Conservation (phyloP, 371 early-diverging fungal species). For the Rhizopus stolonifer region DNA sequence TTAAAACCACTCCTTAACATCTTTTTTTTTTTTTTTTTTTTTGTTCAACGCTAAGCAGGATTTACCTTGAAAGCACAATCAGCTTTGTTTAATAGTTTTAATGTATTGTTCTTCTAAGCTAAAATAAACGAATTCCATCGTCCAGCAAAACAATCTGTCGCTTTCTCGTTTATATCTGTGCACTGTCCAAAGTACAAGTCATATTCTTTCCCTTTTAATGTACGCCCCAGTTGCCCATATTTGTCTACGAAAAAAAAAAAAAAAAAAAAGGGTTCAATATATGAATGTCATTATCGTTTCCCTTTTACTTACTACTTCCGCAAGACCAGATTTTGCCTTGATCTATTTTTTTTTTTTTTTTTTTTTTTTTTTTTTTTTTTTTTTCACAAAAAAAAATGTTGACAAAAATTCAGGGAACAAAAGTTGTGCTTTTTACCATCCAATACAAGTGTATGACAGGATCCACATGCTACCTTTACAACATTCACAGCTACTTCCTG, state of each 20-base stretch:
- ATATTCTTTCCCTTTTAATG: background rate
- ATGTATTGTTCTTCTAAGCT: too few relatives aligned
- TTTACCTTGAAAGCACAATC: too few relatives aligned
- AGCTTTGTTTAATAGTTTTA: too few relatives aligned
- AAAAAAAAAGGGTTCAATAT: background rate
- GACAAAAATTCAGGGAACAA: background rate
- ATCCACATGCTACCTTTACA: slow-evolving; percentile 35
- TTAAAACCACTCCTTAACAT: too few relatives aligned
- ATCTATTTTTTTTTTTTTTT: slow-evolving; percentile 12
- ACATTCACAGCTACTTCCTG: slow-evolving; percentile 22
- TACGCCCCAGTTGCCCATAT: slow-evolving; percentile 34
- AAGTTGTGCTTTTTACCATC: slow-evolving; percentile 30
- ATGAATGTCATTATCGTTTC: background rate
- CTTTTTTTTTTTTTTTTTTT: background rate
- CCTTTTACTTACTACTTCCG: slow-evolving; percentile 31
- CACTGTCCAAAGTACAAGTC: slow-evolving; percentile 26
- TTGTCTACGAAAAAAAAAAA: slow-evolving; percentile 16
- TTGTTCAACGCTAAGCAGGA: too few relatives aligned
- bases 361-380: too few relatives aligned
- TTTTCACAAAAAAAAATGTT: too few relatives aligned
- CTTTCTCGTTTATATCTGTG: slow-evolving; percentile 8
- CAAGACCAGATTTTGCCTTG: slow-evolving; percentile 37
- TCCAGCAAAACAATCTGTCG: slow-evolving; percentile 33
- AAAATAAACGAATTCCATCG: slow-evolving; percentile 35
- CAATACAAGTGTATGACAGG: slow-evolving; percentile 38